phyloP scores from a whole-genome alignment of 225 moss, liverwort and hornwort species.

The Lunularia cruciata region DNA sequence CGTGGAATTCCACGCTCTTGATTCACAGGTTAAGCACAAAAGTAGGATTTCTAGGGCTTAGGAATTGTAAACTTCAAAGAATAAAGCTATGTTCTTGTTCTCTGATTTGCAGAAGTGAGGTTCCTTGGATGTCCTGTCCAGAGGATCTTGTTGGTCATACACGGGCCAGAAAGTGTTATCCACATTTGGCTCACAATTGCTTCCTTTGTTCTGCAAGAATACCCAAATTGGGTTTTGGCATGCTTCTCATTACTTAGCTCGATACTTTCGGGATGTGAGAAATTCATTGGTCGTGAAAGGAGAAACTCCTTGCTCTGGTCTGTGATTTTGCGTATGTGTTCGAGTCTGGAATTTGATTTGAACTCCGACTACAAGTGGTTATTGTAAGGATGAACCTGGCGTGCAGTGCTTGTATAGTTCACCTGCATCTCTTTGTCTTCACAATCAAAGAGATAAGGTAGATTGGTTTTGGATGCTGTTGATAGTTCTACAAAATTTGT shows the following conservation, averaged over 20 bases:
- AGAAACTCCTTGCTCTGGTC: constrained; percentile 6
- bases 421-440: not conserved
- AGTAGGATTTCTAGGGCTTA: constrained; percentile 34
- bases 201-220: constrained; percentile 6
- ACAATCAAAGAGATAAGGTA: not conserved
- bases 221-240: not conserved
- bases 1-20: constrained; percentile 50
- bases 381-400: not conserved
- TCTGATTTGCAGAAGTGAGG: constrained; percentile 45
- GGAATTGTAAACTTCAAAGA: constrained; percentile 47
- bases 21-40: constrained; percentile 36
- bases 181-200: constrained; percentile 5
- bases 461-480: not conserved
- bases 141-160: constrained; percentile 20
- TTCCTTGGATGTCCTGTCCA: constrained; percentile 38
- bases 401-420: constrained; percentile 8
- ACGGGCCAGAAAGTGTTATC: constrained; percentile 16
- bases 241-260: constrained; percentile 2
- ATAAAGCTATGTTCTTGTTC: constrained; percentile 52
- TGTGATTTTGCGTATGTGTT: constrained; percentile 5
- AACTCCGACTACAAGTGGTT: not conserved
- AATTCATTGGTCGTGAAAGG: not conserved
- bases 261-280: constrained; percentile 6
- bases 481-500: not conserved
- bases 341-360: not conserved